phyloP scores from a whole-genome alignment of 176 grass and related monocot genomes.

The Phoenix dactylifera region DNA sequence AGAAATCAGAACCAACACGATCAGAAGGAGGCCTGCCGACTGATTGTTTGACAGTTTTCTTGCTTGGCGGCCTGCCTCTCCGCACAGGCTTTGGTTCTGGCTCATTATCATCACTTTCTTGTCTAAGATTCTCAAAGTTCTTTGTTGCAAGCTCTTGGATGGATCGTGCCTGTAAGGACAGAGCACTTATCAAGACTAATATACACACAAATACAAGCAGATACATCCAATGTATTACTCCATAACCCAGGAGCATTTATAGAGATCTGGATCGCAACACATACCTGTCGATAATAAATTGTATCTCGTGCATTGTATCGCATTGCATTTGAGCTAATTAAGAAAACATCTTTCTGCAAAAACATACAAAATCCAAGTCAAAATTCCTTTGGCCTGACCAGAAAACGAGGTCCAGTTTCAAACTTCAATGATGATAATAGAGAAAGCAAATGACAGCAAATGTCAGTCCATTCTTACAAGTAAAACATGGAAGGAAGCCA shows the following conservation, averaged over 20 bases:
- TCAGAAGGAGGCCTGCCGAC: constrained; percentile 53
- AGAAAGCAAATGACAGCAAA: too few species aligned
- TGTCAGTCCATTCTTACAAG: too few species aligned
- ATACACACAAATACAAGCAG: not conserved
- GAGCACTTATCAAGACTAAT: constrained; percentile 10
- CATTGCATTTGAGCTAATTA: constrained; percentile 90
- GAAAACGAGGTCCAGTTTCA: too few species aligned
- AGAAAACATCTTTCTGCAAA: constrained; percentile 78
- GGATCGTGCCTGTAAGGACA: constrained; percentile 51
- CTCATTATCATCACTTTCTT: constrained; percentile 86
- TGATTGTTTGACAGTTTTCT: constrained; percentile 48
- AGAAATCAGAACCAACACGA: constrained; percentile 34
- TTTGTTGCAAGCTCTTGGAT: constrained; percentile 99
- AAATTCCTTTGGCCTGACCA: too few species aligned
- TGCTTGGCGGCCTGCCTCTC: constrained; percentile 70
- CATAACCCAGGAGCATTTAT: too few species aligned
- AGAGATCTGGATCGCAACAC: not conserved
- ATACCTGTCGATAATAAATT: constrained; percentile 88
- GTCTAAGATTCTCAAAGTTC: constrained; percentile 89
- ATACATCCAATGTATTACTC: too few species aligned
- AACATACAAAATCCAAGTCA: constrained; percentile 15
- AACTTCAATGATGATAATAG: too few species aligned
- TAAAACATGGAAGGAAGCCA: too few species aligned
- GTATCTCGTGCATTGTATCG: constrained; percentile 88
- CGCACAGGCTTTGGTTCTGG: constrained; percentile 43